Conservation (phyloP, 2,329 filamentous ascomycete genomes). For the Diaporthe sp. region DNA sequence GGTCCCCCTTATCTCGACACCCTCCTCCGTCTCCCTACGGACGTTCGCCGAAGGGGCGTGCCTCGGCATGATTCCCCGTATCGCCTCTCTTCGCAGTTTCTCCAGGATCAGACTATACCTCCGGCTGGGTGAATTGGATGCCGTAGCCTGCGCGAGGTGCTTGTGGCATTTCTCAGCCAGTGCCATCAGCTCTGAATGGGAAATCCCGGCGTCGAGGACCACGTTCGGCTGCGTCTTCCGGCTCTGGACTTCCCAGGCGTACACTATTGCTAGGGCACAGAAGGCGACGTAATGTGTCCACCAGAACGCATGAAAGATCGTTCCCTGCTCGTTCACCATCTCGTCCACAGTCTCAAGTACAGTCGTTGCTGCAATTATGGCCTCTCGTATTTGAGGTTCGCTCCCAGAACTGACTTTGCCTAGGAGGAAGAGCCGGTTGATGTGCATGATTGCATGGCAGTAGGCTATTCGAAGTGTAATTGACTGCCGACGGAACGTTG, state of each 20-base stretch:
- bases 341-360: slow-evolving; percentile 13
- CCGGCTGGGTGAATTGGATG: slow-evolving; percentile 10
- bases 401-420: slow-evolving; percentile 37
- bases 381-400: slow-evolving; percentile 7
- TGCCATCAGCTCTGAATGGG: neutral
- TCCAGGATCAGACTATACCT: slow-evolving; percentile 20
- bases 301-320: slow-evolving; percentile 64
- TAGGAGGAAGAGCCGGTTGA: slow-evolving; percentile 68
- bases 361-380: slow-evolving; percentile 9
- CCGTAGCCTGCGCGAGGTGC: slow-evolving; percentile 9
- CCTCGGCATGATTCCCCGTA: slow-evolving; percentile 13
- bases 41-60: neutral
- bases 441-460: slow-evolving; percentile 68
- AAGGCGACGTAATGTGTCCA: slow-evolving; percentile 69
- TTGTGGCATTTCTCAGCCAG: slow-evolving; percentile 22
- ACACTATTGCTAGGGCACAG: slow-evolving; percentile 67
- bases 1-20: neutral
- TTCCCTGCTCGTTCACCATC: slow-evolving; percentile 43
- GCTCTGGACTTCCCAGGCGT: slow-evolving; percentile 66
- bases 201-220: neutral
- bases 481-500: slow-evolving; percentile 62
- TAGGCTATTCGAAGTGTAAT: slow-evolving; percentile 68
- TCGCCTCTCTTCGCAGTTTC: slow-evolving; percentile 11
- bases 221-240: slow-evolving; percentile 15
- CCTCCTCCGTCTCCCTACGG: neutral